phyloP scores from a whole-genome alignment of 2,329 filamentous ascomycete genomes.

The Lachnellula subtilissima region DNA sequence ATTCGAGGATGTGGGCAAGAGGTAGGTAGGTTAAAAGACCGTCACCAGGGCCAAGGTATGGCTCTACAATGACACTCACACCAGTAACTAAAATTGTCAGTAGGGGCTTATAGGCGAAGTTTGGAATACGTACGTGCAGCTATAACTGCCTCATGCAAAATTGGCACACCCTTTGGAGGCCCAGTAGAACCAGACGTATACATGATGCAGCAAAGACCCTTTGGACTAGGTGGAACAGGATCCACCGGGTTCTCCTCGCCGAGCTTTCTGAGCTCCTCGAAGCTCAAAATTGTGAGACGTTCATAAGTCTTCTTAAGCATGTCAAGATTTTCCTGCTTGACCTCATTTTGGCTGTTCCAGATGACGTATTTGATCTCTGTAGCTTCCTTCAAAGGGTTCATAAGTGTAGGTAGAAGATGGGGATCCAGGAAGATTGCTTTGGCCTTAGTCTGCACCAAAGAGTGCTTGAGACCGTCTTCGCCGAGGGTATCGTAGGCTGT shows the following conservation, averaged over 20 bases:
- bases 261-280: conserved; percentile 47
- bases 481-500: conserved; percentile 92
- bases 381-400: conserved; percentile 54
- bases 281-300: conserved; percentile 45
- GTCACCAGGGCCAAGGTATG: conserved; percentile 71
- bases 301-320: conserved; percentile 52
- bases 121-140: conserved; percentile 57
- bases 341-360: conserved; percentile 47
- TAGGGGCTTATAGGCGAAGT: conserved; percentile 7
- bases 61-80: conserved; percentile 68
- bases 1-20: conserved; percentile 90
- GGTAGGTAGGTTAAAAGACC: conserved; percentile 86
- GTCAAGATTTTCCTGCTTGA: conserved; percentile 41
- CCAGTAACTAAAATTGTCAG: conserved; percentile 59
- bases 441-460: conserved; percentile 72
- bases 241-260: conserved; percentile 59
- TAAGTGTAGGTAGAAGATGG: conserved; percentile 57
- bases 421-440: conserved; percentile 83
- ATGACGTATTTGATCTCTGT: conserved; percentile 46
- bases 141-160: conserved; percentile 76
- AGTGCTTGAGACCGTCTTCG: conserved; percentile 75
- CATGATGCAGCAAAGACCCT: conserved; percentile 76
- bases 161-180: conserved; percentile 78
- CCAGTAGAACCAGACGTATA: conserved; percentile 86
- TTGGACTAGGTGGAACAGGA: conserved; percentile 62